Percentiles rank a stretch among this genome's conserved stretches.
phyloP scores from a whole-genome alignment of 2,329 filamentous ascomycete species.

The Aureobasidium sp. region DNA sequence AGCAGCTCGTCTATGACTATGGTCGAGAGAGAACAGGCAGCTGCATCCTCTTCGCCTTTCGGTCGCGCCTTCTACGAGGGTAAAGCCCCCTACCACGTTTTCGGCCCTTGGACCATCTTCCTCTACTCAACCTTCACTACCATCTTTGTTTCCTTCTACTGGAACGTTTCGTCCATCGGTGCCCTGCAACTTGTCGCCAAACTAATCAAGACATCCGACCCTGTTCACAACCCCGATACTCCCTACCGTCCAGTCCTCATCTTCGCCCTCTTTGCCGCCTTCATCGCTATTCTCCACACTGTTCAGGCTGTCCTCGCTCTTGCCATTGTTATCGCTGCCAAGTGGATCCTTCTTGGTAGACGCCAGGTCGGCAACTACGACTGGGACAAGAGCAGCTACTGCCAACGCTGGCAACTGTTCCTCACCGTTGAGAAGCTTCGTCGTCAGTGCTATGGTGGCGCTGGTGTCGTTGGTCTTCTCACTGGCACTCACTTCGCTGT shows the following conservation, averaged over 20 bases:
- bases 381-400: constrained; percentile 50
- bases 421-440: constrained; percentile 44
- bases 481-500: constrained; percentile 46
- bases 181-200: constrained; percentile 39
- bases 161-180: constrained; percentile 42
- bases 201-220: constrained; percentile 17
- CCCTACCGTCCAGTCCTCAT: constrained; percentile 28
- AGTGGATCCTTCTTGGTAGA: constrained; percentile 46
- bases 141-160: constrained; percentile 41
- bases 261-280: constrained; percentile 32
- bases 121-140: constrained; percentile 41
- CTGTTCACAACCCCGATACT: constrained; percentile 11
- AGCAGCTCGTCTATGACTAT: constrained; percentile 11
- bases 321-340: constrained; percentile 36
- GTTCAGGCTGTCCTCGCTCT: constrained; percentile 38
- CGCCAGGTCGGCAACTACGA: constrained; percentile 46
- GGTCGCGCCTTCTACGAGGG: constrained; percentile 48
- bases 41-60: constrained; percentile 36
- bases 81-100: constrained; percentile 43
- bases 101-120: constrained; percentile 41
- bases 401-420: constrained; percentile 51
- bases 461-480: constrained; percentile 45
- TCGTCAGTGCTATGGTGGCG: constrained; percentile 41
- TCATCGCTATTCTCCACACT: constrained; percentile 37
- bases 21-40: not conserved